Conservation (phyloP, 768 basidiomycete species). For the Neoboletus subvelutipes region DNA sequence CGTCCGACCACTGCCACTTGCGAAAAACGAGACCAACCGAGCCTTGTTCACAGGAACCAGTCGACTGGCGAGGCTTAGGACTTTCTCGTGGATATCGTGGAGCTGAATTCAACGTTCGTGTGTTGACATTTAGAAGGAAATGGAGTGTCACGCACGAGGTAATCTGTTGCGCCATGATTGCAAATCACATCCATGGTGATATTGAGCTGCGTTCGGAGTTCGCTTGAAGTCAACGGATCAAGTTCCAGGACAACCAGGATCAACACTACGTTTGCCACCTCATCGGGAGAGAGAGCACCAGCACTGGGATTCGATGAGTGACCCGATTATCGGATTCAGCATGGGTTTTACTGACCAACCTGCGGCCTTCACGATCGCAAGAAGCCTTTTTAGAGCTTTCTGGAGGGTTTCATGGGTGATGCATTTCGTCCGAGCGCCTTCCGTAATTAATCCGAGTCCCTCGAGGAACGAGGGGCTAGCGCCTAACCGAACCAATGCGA, state of each 20-base stretch:
- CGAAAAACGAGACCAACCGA: constrained; percentile 49
- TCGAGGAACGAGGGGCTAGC: constrained; percentile 39
- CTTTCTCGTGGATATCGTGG: constrained; percentile 42
- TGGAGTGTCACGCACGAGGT: constrained; percentile 20
- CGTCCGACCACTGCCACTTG: constrained; percentile 47
- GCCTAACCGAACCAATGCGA: constrained; percentile 45
- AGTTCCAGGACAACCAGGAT: constrained; percentile 55
- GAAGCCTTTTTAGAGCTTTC: constrained; percentile 40
- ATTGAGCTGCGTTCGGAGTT: constrained; percentile 47
- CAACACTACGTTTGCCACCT: constrained; percentile 49
- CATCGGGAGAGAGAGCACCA: constrained; percentile 36
- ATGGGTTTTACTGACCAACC: constrained; percentile 42
- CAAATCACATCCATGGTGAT: constrained; percentile 49
- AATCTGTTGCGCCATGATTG: constrained; percentile 35
- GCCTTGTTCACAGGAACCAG: constrained; percentile 52
- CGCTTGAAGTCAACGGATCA: constrained; percentile 47
- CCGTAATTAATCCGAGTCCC: constrained; percentile 32
- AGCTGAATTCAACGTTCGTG: constrained; percentile 40
- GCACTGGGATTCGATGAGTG: constrained; percentile 23
- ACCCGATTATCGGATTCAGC: not conserved
- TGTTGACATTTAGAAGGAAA: not conserved
- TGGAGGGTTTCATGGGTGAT: constrained; percentile 28
- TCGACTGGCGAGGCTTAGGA: constrained; percentile 40
- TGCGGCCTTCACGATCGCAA: constrained; percentile 42
- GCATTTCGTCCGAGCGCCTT: constrained; percentile 5